phyloP scores from a whole-genome alignment of 2,329 filamentous ascomycete genomes.

The Juglanconis juglandina region DNA sequence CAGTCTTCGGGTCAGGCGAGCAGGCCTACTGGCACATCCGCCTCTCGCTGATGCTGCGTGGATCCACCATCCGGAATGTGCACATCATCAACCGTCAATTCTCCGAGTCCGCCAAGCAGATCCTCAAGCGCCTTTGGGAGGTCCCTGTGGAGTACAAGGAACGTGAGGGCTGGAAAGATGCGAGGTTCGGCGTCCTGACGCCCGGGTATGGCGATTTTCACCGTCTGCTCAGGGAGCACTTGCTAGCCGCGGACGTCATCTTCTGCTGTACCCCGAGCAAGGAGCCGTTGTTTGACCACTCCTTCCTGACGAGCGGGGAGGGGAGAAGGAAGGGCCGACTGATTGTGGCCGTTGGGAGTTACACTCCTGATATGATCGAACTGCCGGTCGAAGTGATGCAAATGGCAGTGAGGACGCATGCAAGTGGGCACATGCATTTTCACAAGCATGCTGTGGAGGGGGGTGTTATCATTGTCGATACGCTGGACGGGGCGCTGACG shows the following conservation, averaged over 20 bases:
- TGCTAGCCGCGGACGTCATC: constrained; percentile 73
- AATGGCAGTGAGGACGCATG: constrained; percentile 52
- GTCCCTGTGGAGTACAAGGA: constrained; percentile 43
- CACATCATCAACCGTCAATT: constrained; percentile 80
- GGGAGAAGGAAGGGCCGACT: constrained; percentile 68
- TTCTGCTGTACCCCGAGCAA: constrained; percentile 83
- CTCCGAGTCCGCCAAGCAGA: constrained; percentile 50
- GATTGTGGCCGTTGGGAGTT: constrained; percentile 69
- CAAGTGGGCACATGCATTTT: constrained; percentile 52
- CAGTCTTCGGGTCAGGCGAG: constrained; percentile 82
- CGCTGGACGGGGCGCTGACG: constrained; percentile 71
- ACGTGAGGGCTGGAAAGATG: constrained; percentile 59
- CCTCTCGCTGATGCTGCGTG: constrained; percentile 71
- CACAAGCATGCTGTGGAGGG: constrained; percentile 65
- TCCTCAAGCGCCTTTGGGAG: constrained; percentile 47
- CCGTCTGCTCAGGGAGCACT: constrained; percentile 65
- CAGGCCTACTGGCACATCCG: constrained; percentile 96
- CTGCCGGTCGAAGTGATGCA: constrained; percentile 72
- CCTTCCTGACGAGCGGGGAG: constrained; percentile 68
- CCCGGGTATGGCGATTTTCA: constrained; percentile 66
- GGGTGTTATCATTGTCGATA: constrained; percentile 69
- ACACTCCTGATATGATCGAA: constrained; percentile 73
- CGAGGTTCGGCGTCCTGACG: constrained; percentile 68
- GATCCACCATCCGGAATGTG: constrained; percentile 68
- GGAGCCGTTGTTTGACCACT: constrained; percentile 69